Evolutionary conservation across 2,329 filamentous ascomycete species (phyloP).

Genomic region (Colletotrichum sp.): DNA sequence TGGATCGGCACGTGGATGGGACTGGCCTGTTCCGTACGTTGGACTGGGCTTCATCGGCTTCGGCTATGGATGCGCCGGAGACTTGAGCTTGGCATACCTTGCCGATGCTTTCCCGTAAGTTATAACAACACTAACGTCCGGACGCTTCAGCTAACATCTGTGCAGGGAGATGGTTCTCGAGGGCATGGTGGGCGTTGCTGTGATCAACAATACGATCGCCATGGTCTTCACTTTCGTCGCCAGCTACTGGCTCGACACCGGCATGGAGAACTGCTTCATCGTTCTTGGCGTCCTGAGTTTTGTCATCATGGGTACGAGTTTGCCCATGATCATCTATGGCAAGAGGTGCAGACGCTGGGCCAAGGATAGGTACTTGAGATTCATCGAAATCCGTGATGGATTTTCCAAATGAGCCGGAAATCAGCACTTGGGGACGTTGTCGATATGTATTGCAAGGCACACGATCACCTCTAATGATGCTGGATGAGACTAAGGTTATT

Average conservation of each 20-base stretch:
- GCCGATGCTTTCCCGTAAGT: constrained; percentile 55
- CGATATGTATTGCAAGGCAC: neutral
- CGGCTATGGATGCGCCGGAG: constrained; percentile 63
- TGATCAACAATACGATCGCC: constrained; percentile 61
- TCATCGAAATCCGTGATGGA: constrained; percentile 52
- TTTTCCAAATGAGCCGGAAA: neutral
- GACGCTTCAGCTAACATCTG: neutral
- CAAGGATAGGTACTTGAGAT: constrained; percentile 46
- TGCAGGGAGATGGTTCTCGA: constrained; percentile 56
- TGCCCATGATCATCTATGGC: constrained; percentile 61
- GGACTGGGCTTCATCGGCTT: constrained; percentile 64
- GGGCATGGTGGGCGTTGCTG: constrained; percentile 62
- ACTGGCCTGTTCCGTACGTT: constrained; percentile 59
- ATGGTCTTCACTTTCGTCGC: constrained; percentile 60
- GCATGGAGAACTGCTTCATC: constrained; percentile 53
- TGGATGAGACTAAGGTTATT: neutral
- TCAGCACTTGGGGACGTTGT: neutral
- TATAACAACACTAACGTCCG: accelerated
- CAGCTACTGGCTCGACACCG: constrained; percentile 52
- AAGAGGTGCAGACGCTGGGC: constrained; percentile 56
- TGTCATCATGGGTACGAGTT: constrained; percentile 52
- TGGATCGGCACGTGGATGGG: constrained; percentile 53
- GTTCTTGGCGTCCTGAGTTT: constrained; percentile 57
- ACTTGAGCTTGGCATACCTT: constrained; percentile 59
- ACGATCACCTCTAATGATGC: neutral